Evolutionary conservation across 2,329 filamentous ascomycete genomes (phyloP), one percentile per base, ranked within the genome.

Genomic region (Sclerotinia minor): DNA sequence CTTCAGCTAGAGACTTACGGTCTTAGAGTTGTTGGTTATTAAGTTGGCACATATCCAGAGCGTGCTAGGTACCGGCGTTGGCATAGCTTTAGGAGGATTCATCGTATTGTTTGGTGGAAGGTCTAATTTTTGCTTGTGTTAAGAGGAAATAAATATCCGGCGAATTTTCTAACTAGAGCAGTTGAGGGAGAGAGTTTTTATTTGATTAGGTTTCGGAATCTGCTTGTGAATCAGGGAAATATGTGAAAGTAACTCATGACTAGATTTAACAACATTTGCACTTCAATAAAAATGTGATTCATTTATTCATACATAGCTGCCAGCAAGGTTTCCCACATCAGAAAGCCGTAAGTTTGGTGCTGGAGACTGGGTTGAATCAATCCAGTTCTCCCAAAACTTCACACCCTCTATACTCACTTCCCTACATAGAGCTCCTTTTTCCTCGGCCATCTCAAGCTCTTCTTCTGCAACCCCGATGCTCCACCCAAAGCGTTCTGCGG

Each of bases 401-500:
- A 96, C 82, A 0, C 95, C 95, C 77, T 97, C 94, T 19, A 98
- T 87, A 5, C 92, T 90, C 75, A 96, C 94, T 77, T 99, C 95
- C 59, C 95, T 89, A 77, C 94, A 98, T 26, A 99, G 78, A 3
- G 88, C 87, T 0, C 95, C 95, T 67, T 86, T 87, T 77, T 98
- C 94, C 78, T 99, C 95, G 0, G 94, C 94, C 94, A 99, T 97
- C 77, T 97, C 92, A 17, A 99, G 83, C 80, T 99, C 95, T 78
- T 98, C 95, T 69, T 90, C 91, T 1, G 95, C 95, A 29, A 99
- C 94, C 11, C 95, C 95, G 9, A 99, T 90, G 77, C 95, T 98
- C 95, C 95, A 99, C 7, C 94, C 92, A 79, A 99, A 99, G 61
- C 87, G 84, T 78, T 96, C 92, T 0, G 95, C 95, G 0, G 88